Evolutionary conservation across 2,329 filamentous ascomycete genomes (phyloP).

Genomic region (Daldinia eschscholtzii): DNA sequence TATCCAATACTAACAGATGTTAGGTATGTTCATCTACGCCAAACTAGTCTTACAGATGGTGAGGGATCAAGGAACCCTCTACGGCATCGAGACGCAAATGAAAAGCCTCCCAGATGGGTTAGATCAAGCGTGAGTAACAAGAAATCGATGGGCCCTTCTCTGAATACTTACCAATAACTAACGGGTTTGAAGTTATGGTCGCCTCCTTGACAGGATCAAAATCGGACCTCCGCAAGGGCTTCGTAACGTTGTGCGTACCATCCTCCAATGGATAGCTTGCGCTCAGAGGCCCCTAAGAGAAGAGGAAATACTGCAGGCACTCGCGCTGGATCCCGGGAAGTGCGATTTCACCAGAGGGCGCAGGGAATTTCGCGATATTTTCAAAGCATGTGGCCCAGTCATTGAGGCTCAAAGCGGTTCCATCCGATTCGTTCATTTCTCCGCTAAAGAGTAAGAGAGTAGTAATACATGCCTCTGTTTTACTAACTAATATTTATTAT

Average conservation of each 20-base stretch:
- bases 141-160: not conserved
- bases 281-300: constrained; percentile 28
- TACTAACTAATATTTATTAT: constrained; percentile 4
- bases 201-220: constrained; percentile 25
- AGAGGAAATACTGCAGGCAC: constrained; percentile 30
- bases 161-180: not conserved
- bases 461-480: not conserved
- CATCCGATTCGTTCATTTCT: constrained; percentile 34
- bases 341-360: constrained; percentile 26
- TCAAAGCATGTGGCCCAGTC: constrained; percentile 28
- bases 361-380: constrained; percentile 27
- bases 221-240: not conserved
- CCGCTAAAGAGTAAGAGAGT: constrained; percentile 30
- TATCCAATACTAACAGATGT: constrained; percentile 12
- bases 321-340: constrained; percentile 19
- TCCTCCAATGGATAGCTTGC: constrained; percentile 35
- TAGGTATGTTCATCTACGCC: constrained; percentile 39
- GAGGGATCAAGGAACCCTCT: constrained; percentile 15
- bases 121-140: constrained; percentile 25
- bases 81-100: constrained; percentile 27
- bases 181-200: constrained; percentile 23
- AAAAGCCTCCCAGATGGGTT: constrained; percentile 30
- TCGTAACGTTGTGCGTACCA: constrained; percentile 5
- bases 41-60: constrained; percentile 29
- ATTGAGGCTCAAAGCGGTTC: constrained; percentile 22